These are phyloP conservation scores for Suillus sp. DNA, from an alignment of 768 basidiomycete species.

Conservation along the genomic window DNA sequence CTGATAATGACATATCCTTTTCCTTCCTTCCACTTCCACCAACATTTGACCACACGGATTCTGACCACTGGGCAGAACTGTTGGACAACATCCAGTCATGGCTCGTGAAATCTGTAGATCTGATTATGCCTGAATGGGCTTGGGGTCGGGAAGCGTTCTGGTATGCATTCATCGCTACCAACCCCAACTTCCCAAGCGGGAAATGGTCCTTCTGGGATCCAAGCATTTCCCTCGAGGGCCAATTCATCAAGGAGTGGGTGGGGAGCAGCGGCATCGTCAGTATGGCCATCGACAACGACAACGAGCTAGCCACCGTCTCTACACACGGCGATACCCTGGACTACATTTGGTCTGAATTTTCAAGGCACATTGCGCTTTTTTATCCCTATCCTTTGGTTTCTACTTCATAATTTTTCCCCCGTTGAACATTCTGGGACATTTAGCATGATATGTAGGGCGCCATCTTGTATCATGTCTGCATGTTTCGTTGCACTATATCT, in stretches of 20 bases:
- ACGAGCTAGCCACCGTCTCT: not conserved
- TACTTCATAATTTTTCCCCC: constrained; percentile 3
- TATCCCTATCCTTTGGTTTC: constrained; percentile 11
- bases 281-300: not conserved
- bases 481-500: not conserved
- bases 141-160: constrained; percentile 8
- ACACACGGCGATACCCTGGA: not conserved
- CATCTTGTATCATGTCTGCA: not conserved
- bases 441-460: not conserved
- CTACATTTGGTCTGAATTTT: constrained; percentile 10
- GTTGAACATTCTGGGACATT: not conserved
- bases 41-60: constrained; percentile 11
- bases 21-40: constrained; percentile 10
- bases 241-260: constrained; percentile 7
- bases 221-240: constrained; percentile 6
- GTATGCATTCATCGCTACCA: constrained; percentile 1
- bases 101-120: not conserved
- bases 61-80: constrained; percentile 5
- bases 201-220: constrained; percentile 6
- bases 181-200: constrained; percentile 5
- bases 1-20: not conserved
- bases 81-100: constrained; percentile 11
- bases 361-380: constrained; percentile 6
- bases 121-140: not conserved
- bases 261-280: not conserved